These are phyloP conservation scores for Macadamia tetraphylla DNA, from an alignment of 164 flowering plant genomes.

Conservation along the genomic window DNA sequence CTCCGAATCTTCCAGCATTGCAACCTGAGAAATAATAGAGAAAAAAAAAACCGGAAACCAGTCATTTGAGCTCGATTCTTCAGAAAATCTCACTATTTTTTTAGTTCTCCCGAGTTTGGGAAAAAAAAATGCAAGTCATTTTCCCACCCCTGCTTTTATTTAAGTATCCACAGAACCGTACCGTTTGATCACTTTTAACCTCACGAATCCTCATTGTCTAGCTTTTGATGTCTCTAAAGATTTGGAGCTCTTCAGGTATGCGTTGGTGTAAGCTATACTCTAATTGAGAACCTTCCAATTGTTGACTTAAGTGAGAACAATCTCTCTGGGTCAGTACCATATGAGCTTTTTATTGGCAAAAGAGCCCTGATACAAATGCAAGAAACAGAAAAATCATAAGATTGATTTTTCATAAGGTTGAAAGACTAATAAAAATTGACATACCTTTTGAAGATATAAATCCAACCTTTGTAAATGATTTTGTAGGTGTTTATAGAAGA, in stretches of 20 bases:
- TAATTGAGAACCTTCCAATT: conserved; percentile 34
- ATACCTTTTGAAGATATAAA: too few relatives aligned
- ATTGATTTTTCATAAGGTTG: too few relatives aligned
- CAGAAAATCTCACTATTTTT: background rate
- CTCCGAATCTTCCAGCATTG: too few relatives aligned
- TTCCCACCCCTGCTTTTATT: background rate
- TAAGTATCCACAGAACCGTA: background rate
- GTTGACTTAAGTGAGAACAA: conserved; percentile 67
- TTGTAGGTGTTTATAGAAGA: too few relatives aligned
- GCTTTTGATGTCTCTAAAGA: too few relatives aligned
- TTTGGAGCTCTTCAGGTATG: background rate
- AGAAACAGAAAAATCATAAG: too few relatives aligned
- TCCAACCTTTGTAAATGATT: too few relatives aligned
- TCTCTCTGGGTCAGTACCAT: conserved; percentile 68
- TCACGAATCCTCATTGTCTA: too few relatives aligned
- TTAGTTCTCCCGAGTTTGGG: background rate
- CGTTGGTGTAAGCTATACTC: background rate
- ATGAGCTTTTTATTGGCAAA: conserved; percentile 40
- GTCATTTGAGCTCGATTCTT: background rate
- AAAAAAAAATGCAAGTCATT: conserved; percentile 8
- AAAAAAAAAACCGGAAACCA: background rate
- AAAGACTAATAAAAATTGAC: too few relatives aligned
- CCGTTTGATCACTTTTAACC: background rate
- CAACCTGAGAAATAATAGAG: too few relatives aligned
- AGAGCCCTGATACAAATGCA: too few relatives aligned